Percentiles rank a stretch among this genome's conserved stretches.
Conservation (phyloP, 75 land plant genomes). For the Isoetes taiwanensis region DNA sequence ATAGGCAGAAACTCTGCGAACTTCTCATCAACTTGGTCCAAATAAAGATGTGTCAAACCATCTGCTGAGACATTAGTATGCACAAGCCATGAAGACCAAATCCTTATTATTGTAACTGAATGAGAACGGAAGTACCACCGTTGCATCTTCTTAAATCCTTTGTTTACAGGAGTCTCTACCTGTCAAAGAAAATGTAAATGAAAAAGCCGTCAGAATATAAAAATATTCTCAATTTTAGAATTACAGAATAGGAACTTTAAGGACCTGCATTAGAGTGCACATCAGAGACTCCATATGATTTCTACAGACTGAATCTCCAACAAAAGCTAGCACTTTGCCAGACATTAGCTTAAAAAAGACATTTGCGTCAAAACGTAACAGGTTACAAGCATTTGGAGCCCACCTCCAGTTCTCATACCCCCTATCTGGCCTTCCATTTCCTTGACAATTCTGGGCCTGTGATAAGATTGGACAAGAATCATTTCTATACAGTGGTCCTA, state of each 20-base stretch:
- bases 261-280: conserved; percentile 76
- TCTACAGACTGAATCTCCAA: conserved; percentile 47
- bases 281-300: conserved; percentile 80
- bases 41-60: conserved; percentile 43
- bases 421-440: conserved; percentile 83
- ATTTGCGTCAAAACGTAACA: conserved; percentile 53
- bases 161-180: conserved; percentile 53
- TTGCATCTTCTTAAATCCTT: conserved; percentile 50
- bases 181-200: no score
- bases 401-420: conserved; percentile 73
- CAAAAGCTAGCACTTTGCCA: conserved; percentile 73
- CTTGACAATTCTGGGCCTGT: conserved; percentile 71
- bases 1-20: conserved; percentile 43
- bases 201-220: no score
- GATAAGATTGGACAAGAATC: conserved; percentile 52
- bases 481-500: conserved; percentile 58
- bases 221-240: no score
- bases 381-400: conserved; percentile 62
- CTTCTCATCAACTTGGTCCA: conserved; percentile 48
- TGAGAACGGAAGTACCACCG: conserved; percentile 51
- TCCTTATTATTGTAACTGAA: conserved; percentile 36
- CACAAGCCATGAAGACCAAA: conserved; percentile 94
- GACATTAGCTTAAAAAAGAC: conserved; percentile 71
- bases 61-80: conserved; percentile 39
- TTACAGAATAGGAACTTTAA: no score